These are phyloP conservation scores for Yamadazyma atlantica DNA, from an alignment of 1,139 yeast species.

Conservation along the genomic window DNA sequence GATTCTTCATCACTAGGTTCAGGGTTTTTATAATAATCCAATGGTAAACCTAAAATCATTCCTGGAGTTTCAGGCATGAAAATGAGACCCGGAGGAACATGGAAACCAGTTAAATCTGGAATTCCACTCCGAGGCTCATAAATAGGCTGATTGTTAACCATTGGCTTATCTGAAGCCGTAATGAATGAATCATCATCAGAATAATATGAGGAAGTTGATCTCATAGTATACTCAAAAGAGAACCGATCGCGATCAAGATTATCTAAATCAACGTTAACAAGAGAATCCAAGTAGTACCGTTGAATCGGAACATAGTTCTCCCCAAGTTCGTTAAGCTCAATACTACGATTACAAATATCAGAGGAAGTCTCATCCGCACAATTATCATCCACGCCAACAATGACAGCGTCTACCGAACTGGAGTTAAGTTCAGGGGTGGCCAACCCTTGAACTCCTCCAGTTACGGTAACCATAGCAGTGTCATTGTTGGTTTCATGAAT, in stretches of 20 bases:
- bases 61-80: too few relatives aligned
- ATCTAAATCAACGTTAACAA: not conserved
- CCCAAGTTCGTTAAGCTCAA: not conserved
- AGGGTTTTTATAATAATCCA: not conserved
- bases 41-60: not conserved
- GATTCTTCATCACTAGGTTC: too few relatives aligned
- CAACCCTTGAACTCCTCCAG: not conserved
- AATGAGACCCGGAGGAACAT: too few relatives aligned
- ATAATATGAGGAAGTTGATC: not conserved
- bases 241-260: not conserved
- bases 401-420: not conserved
- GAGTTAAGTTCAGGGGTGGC: too few relatives aligned
- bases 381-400: not conserved
- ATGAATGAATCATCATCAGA: not conserved
- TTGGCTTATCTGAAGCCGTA: too few relatives aligned
- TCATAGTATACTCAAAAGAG: not conserved
- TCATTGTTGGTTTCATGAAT: too few relatives aligned
- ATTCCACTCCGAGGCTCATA: too few relatives aligned
- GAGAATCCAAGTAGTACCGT: not conserved
- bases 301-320: not conserved
- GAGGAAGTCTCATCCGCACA: not conserved
- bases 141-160: too few relatives aligned
- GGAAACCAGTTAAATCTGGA: not conserved
- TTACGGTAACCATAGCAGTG: not conserved
- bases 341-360: not conserved